phyloP scores from a whole-genome alignment of 2,329 filamentous ascomycete genomes.

The Biscogniauxia mediterranea region DNA sequence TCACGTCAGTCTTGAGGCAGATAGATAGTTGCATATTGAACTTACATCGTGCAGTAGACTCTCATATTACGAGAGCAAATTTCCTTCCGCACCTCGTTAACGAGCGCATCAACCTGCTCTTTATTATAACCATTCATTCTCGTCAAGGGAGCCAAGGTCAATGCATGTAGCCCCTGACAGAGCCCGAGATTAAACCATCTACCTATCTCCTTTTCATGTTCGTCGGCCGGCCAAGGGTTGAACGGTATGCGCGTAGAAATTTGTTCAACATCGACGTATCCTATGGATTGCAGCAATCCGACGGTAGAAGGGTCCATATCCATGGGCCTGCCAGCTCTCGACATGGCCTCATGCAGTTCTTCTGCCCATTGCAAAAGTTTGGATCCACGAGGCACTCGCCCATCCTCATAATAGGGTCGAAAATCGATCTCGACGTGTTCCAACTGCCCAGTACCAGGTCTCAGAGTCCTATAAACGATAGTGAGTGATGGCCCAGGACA shows the following conservation, averaged over 20 bases:
- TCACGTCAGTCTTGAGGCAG: slow-evolving; percentile 15
- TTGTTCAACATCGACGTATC: slow-evolving; percentile 79
- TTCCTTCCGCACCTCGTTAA: slow-evolving; percentile 63
- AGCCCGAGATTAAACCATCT: slow-evolving; percentile 83
- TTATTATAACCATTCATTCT: slow-evolving; percentile 59
- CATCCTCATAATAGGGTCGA: slow-evolving; percentile 68
- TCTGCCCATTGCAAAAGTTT: slow-evolving; percentile 67
- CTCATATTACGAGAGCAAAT: slow-evolving; percentile 66
- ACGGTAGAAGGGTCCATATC: slow-evolving; percentile 56
- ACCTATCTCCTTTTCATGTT: slow-evolving; percentile 65
- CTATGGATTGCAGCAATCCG: slow-evolving; percentile 62
- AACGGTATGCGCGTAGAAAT: slow-evolving; percentile 67
- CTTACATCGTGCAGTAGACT: slow-evolving; percentile 76
- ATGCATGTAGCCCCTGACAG: slow-evolving; percentile 67
- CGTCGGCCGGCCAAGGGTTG: slow-evolving; percentile 69
- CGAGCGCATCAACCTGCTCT: slow-evolving; percentile 62
- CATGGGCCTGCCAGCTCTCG: slow-evolving; percentile 62
- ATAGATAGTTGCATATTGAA: slow-evolving; percentile 26
- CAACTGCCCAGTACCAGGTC: slow-evolving; percentile 70
- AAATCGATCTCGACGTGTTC: slow-evolving; percentile 92
- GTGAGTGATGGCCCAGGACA: slow-evolving; percentile 19
- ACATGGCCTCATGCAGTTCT: slow-evolving; percentile 66
- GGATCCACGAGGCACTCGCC: slow-evolving; percentile 41
- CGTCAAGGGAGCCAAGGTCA: slow-evolving; percentile 72
- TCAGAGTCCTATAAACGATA: slow-evolving; percentile 61